Evolutionary conservation across 305 asterid genomes (phyloP), one percentile per base, ranked within the genome.

Genomic region (Rubia balearica): DNA sequence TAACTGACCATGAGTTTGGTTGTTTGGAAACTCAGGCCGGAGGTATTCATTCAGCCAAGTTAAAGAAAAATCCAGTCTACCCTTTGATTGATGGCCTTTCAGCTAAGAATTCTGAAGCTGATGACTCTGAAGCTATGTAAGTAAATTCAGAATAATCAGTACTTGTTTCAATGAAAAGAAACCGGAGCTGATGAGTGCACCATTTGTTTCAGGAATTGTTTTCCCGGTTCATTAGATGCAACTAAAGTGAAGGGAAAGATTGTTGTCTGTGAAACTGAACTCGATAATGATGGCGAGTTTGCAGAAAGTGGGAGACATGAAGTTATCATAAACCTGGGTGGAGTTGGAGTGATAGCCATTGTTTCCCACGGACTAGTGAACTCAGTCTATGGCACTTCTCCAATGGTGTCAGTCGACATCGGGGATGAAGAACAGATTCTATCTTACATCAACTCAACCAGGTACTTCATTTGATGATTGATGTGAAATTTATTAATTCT

Each of bases 241-340:
- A 22, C 16, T 46, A 80, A 82, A 79, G 87, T 86, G 19, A 80
- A 81, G 73, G 98, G 96, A 16, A 88, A 80, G 73, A 84, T 89
- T 14, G 71, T 89, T 16, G 11, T 89, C 0, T 91, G 98, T 67
- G 83, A 80, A 61, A 61, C 16, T 17, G 56, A 49, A 49, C 56
- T 56, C 1, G 19, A 62, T 2, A 17, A 41, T 53, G 33, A 43
- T 8, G 30, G 51, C n/a, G 9, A 14, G 10, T 8, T 36, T 6
- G 42, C 65, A 61, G 41, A 10, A 56, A 22, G 30, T 5, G 65
- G 41, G 1, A 87, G 81, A 75, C 79, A 68, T 61, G 67, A 42
- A 7, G 45, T 6, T 0, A 45, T 92, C 68, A 62, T 62, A 76
- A 74, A 12, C 36, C 81, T 73, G 67, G 94, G 91, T 0, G 96